Evolutionary conservation across 805 yeast species (phyloP).

Genomic region (Phaffomyces thermotolerans): DNA sequence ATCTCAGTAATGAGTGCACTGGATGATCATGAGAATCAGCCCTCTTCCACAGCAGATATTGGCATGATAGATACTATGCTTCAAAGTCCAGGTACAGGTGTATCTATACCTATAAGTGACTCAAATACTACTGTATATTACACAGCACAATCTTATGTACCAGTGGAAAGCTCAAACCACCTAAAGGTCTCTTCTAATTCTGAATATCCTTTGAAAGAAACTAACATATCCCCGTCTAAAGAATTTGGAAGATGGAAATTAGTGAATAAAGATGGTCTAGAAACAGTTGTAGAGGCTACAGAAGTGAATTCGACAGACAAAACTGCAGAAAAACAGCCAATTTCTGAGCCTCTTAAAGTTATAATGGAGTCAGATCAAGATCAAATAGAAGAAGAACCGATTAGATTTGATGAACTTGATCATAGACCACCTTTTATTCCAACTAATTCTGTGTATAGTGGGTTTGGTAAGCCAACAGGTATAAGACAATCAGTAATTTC

Average conservation of each 20-base stretch:
- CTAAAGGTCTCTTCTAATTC: neutral
- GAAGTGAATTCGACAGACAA: neutral
- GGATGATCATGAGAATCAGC: too few relatives aligned
- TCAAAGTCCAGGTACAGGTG: too few relatives aligned
- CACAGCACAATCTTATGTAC: conserved; percentile 1
- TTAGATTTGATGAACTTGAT: conserved; percentile 6
- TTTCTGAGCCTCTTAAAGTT: neutral
- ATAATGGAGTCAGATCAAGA: neutral
- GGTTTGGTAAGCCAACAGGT: conserved; percentile 14
- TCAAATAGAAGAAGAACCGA: neutral
- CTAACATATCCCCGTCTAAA: neutral
- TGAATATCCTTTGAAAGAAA: too few relatives aligned
- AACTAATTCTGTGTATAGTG: conserved; percentile 4
- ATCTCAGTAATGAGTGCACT: too few relatives aligned
- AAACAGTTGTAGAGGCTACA: neutral
- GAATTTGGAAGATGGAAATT: neutral
- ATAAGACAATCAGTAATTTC: conserved; percentile 23
- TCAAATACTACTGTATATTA: neutral
- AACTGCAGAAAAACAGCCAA: neutral
- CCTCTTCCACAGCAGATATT: too few relatives aligned
- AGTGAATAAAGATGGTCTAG: neutral
- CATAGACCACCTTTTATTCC: conserved; percentile 20
- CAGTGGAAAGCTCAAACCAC: neutral
- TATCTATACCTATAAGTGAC: neutral
- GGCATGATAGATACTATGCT: too few relatives aligned